These are phyloP conservation scores for Tetragonia tetragonoides DNA, from an alignment of 148 eudicot genomes.

Conservation along the genomic window DNA sequence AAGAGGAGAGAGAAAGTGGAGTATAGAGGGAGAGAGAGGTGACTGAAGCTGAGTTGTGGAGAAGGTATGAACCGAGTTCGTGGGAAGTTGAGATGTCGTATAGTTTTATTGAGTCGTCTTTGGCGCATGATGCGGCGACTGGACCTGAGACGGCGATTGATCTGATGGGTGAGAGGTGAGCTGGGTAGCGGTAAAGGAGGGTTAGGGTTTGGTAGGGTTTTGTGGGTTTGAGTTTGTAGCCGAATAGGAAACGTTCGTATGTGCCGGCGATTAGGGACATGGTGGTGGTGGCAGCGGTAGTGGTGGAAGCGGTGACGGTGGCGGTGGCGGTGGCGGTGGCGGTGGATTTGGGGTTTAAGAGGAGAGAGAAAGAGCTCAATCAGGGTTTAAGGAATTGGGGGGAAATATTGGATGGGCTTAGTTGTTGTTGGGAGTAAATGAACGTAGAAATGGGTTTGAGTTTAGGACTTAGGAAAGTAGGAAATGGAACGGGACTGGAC, in stretches of 20 bases:
- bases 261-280: constrained; percentile 82
- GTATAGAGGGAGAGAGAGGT: constrained; percentile 55
- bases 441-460: no score
- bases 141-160: constrained; percentile 64
- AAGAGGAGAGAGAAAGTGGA: constrained; percentile 40
- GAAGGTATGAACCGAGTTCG: constrained; percentile 65
- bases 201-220: constrained; percentile 51
- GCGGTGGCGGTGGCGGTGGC: neutral
- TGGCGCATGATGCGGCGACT: constrained; percentile 73
- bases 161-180: constrained; percentile 73
- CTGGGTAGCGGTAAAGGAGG: constrained; percentile 68
- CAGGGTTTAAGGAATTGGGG: constrained; percentile 4
- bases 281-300: neutral
- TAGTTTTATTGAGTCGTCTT: constrained; percentile 78
- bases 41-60: constrained; percentile 46
- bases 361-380: neutral
- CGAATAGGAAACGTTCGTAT: constrained; percentile 81
- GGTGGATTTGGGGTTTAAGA: neutral
- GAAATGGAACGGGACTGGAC: no score
- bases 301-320: neutral
- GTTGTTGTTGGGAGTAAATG: no score
- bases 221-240: constrained; percentile 56
- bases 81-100: constrained; percentile 72
- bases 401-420: no score
- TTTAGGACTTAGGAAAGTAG: no score